phyloP scores from a whole-genome alignment of 805 yeast species.

The Candida caryicola region DNA sequence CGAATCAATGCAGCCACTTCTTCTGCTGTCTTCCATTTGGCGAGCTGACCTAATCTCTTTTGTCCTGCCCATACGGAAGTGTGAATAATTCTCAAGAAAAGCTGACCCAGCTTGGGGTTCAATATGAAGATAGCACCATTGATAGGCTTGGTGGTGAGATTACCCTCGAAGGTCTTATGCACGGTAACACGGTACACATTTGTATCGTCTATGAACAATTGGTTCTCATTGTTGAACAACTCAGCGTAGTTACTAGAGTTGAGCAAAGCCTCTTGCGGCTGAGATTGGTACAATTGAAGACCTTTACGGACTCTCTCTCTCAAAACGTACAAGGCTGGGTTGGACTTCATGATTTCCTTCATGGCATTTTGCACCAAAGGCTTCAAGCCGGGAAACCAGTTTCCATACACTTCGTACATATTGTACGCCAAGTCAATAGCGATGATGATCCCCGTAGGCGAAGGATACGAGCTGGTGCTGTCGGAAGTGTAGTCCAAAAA shows the following conservation, averaged over 20 bases:
- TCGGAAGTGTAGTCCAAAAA: conserved; percentile 91
- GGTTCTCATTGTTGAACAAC: conserved; percentile 77
- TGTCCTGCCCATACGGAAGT: conserved; percentile 98
- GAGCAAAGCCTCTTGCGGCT: conserved; percentile 87
- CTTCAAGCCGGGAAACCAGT: conserved; percentile 95
- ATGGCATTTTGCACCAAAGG: conserved; percentile 86
- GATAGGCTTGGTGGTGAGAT: conserved; percentile 84
- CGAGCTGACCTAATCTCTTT: conserved; percentile 84
- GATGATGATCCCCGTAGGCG: conserved; percentile 87
- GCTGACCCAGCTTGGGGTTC: conserved; percentile 88
- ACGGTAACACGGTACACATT: conserved; percentile 91
- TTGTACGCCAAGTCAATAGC: conserved; percentile 94
- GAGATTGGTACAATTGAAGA: conserved; percentile 87
- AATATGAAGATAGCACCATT: conserved; percentile 91
- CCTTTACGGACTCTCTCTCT: conserved; percentile 95
- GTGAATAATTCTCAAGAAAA: conserved; percentile 85
- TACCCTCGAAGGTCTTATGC: conserved; percentile 90
- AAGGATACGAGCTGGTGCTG: conserved; percentile 79
- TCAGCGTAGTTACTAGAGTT: conserved; percentile 90
- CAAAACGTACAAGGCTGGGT: conserved; percentile 87
- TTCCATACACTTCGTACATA: conserved; percentile 94
- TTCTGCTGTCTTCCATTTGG: conserved; percentile 98
- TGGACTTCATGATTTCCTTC: conserved; percentile 90
- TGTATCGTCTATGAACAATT: conserved; percentile 87
- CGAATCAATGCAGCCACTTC: conserved; percentile 90